Percentiles rank a stretch among this genome's conserved stretches.
Conservation (phyloP, 768 basidiomycete species). For the Hypsizygus marmoreus region DNA sequence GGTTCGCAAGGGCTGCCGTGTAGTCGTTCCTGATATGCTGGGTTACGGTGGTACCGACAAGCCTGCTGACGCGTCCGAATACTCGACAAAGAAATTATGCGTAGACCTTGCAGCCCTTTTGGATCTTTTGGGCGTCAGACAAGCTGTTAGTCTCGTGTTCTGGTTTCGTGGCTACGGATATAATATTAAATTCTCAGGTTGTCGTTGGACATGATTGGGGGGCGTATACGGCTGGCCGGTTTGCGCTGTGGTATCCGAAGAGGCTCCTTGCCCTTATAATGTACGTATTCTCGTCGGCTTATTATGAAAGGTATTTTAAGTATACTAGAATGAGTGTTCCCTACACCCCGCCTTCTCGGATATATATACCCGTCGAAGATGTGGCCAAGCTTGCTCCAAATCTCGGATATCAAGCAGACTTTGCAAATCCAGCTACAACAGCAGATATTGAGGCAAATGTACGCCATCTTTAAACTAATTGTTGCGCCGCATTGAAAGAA, state of each 20-base stretch:
- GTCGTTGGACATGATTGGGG: constrained; percentile 87
- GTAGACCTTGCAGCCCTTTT: constrained; percentile 68
- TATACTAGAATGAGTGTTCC: constrained; percentile 69
- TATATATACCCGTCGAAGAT: constrained; percentile 52
- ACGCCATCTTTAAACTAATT: constrained; percentile 13
- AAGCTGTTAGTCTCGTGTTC: constrained; percentile 48
- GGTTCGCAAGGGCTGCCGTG: constrained; percentile 61
- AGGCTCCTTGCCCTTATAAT: constrained; percentile 58
- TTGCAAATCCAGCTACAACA: constrained; percentile 54
- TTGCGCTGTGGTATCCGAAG: constrained; percentile 74
- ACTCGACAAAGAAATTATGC: constrained; percentile 60
- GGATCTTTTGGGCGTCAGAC: constrained; percentile 51
- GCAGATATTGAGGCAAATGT: constrained; percentile 61
- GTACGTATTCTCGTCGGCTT: constrained; percentile 53
- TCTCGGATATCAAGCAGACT: constrained; percentile 70
- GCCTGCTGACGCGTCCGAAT: constrained; percentile 53
- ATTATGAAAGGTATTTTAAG: no score
- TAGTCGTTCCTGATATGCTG: constrained; percentile 61
- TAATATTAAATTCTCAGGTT: constrained; percentile 36
- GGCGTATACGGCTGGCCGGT: constrained; percentile 58
- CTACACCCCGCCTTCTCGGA: constrained; percentile 57
- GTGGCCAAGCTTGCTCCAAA: constrained; percentile 54
- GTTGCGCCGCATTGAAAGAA: neutral
- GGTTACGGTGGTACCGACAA: constrained; percentile 73
- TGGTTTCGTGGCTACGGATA: neutral